These are phyloP conservation scores for Penicillium fimorum DNA, from an alignment of 495 filamentous ascomycete genomes.

Conservation along the genomic window DNA sequence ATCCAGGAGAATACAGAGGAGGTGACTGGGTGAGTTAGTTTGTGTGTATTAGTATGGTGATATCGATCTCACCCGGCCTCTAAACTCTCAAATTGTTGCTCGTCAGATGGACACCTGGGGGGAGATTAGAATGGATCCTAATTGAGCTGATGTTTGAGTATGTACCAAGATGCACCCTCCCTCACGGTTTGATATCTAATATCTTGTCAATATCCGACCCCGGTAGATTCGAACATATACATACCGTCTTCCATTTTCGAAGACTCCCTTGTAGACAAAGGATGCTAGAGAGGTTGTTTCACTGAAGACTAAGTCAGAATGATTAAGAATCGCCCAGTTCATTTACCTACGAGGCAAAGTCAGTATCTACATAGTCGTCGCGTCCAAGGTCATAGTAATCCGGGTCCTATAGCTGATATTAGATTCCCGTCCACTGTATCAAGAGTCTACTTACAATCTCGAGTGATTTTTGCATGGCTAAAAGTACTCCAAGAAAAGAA, in stretches of 20 bases:
- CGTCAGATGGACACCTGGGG: constrained; percentile 8
- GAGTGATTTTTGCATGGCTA: background rate
- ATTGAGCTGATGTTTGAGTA: background rate
- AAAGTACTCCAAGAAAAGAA: background rate
- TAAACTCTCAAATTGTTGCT: constrained; percentile 14
- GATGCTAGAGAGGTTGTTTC: constrained; percentile 14
- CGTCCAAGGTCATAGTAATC: constrained; percentile 4
- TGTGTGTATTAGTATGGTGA: background rate
- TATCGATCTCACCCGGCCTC: constrained; percentile 1
- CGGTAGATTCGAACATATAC: background rate
- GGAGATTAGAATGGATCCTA: background rate
- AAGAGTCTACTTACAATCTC: background rate
- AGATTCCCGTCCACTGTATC: background rate
- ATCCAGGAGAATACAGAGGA: constrained; percentile 1
- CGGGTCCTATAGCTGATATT: constrained; percentile 2
- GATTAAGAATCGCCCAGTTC: background rate
- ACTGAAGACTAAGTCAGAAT: background rate
- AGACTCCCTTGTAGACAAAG: constrained; percentile 6
- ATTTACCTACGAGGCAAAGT: constrained; percentile 5
- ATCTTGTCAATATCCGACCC: background rate
- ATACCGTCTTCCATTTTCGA: constrained; percentile 19
- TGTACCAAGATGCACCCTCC: constrained; percentile 13
- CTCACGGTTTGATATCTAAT: constrained; percentile 7
- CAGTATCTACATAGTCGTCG: background rate
- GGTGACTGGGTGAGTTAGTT: constrained; percentile 1